These are phyloP conservation scores for Fusarium anguioides DNA, from an alignment of 2,329 filamentous ascomycete species.

Conservation along the genomic window DNA sequence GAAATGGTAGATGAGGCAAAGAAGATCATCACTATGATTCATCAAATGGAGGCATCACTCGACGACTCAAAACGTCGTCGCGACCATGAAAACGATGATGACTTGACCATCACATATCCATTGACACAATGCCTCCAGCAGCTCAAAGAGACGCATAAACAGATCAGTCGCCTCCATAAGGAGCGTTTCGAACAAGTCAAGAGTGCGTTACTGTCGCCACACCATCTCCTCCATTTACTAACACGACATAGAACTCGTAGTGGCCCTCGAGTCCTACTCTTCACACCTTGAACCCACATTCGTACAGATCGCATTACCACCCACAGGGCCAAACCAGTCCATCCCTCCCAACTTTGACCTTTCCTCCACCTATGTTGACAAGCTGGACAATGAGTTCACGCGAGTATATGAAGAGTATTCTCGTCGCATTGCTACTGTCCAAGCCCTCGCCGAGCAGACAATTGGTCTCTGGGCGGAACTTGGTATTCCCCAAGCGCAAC, in stretches of 20 bases:
- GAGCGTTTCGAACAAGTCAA: constrained; percentile 96
- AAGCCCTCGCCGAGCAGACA: constrained; percentile 81
- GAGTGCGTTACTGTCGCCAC: constrained; percentile 66
- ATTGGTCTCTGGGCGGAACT: constrained; percentile 97
- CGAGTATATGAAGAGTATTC: constrained; percentile 97
- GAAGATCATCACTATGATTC: constrained; percentile 83
- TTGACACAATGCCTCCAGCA: constrained; percentile 80
- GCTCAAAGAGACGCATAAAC: constrained; percentile 86
- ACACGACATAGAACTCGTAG: constrained; percentile 77
- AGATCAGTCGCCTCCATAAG: constrained; percentile 83
- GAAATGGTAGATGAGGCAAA: constrained; percentile 90
- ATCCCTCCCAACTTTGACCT: constrained; percentile 89
- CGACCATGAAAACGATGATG: constrained; percentile 73
- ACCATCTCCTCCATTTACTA: constrained; percentile 1
- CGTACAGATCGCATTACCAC: constrained; percentile 85
- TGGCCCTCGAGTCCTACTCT: constrained; percentile 95
- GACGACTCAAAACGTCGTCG: constrained; percentile 77
- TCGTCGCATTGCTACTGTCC: constrained; percentile 80
- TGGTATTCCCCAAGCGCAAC: constrained; percentile 92
- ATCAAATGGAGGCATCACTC: constrained; percentile 92
- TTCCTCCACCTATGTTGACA: constrained; percentile 87
- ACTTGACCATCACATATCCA: constrained; percentile 83
- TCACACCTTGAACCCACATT: constrained; percentile 94
- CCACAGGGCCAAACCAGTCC: constrained; percentile 79
- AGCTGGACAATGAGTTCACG: constrained; percentile 90